A percentile compares a stretch with the other conserved stretches of the same genome.
phyloP scores from a whole-genome alignment of 2,329 filamentous ascomycete genomes.

The Alternaria triticina region DNA sequence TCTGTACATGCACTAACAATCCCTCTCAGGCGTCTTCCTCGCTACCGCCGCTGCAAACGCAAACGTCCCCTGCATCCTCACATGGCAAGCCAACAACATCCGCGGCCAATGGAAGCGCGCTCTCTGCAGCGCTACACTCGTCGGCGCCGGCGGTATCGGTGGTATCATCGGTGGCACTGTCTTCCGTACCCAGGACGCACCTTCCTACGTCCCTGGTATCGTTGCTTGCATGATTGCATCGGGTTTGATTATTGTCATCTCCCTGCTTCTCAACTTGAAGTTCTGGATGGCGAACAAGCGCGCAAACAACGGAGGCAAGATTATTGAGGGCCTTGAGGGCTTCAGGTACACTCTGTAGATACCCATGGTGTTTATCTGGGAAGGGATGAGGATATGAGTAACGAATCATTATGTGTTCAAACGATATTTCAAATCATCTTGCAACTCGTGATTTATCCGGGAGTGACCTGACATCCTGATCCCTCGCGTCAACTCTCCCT shows the following conservation, averaged over 20 bases:
- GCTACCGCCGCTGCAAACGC: slow-evolving; percentile 75
- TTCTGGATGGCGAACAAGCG: slow-evolving; percentile 48
- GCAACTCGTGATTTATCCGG: background rate
- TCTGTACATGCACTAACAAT: background rate
- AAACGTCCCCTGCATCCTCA: slow-evolving; percentile 75
- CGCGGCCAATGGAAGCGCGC: slow-evolving; percentile 88
- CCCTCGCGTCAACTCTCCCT: no score
- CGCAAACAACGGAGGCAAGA: slow-evolving; percentile 47
- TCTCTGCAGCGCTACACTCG: slow-evolving; percentile 75
- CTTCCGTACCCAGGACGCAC: slow-evolving; percentile 60
- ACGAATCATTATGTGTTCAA: background rate
- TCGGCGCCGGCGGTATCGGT: slow-evolving; percentile 77
- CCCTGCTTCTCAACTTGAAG: slow-evolving; percentile 37
- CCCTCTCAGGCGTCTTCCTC: slow-evolving; percentile 65
- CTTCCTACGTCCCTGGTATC: slow-evolving; percentile 44
- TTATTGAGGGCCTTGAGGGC: slow-evolving; percentile 46
- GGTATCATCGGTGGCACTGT: slow-evolving; percentile 79
- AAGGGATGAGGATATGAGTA: background rate
- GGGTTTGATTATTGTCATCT: slow-evolving; percentile 44
- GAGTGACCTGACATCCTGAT: no score
- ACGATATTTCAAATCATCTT: background rate
- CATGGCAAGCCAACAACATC: slow-evolving; percentile 88
- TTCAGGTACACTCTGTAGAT: slow-evolving; percentile 40
- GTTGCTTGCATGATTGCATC: slow-evolving; percentile 47
- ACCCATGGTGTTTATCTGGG: background rate